Conservation (phyloP, 768 basidiomycete genomes). For the Leccinum pellstonianum region DNA sequence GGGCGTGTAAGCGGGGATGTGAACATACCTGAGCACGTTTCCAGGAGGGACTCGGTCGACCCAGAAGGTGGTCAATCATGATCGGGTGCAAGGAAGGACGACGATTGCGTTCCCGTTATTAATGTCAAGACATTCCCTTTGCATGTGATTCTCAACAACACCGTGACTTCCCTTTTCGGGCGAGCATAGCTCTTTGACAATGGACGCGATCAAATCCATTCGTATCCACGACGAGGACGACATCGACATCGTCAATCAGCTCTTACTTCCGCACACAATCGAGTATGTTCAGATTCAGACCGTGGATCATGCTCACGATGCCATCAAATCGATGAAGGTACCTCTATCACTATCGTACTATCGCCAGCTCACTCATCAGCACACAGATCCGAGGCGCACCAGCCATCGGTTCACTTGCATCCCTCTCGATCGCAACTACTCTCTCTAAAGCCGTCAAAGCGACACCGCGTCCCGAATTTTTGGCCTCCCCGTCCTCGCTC, state of each 20-base stretch:
- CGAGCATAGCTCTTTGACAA: constrained; percentile 3
- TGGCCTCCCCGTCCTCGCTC: constrained; percentile 53
- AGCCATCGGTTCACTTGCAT: constrained; percentile 90
- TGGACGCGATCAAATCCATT: constrained; percentile 40
- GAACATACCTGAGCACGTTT: constrained; percentile 73
- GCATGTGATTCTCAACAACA: constrained; percentile 35
- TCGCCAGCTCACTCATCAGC: background rate
- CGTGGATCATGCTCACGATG: constrained; percentile 84
- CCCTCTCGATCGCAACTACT: constrained; percentile 69
- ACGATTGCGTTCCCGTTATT: constrained; percentile 3
- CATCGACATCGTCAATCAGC: constrained; percentile 90
- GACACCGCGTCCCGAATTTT: constrained; percentile 50
- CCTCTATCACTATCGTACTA: constrained; percentile 1
- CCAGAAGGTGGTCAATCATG: constrained; percentile 91
- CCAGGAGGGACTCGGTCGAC: constrained; percentile 87
- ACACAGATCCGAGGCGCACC: constrained; percentile 84
- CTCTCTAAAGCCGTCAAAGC: constrained; percentile 53
- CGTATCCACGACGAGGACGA: constrained; percentile 40
- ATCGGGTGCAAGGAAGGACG: background rate
- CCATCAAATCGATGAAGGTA: constrained; percentile 96
- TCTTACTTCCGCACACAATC: constrained; percentile 77
- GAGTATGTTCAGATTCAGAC: constrained; percentile 65
- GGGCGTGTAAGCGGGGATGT: background rate
- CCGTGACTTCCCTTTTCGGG: constrained; percentile 21
- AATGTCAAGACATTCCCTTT: background rate